Base-by-base conservation (phyloP, 805 yeast genomes). In the Saccharomycopsis malanga region DNA sequence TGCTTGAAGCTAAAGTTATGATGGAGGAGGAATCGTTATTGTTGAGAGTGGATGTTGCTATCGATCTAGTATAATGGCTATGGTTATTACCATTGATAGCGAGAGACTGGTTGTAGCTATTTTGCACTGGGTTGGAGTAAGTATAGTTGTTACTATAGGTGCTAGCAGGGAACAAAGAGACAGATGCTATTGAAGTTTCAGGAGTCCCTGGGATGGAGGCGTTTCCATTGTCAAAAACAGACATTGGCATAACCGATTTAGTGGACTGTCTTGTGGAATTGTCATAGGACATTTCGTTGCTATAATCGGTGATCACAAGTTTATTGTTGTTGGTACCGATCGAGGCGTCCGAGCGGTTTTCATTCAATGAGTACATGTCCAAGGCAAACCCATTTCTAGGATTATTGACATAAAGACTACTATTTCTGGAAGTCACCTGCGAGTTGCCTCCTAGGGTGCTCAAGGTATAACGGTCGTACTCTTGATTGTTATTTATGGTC, bases 11-110 rank as follows among this genome's bases (percentile, higher is more conserved):
- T 23, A 52, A 34, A 2, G 55, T 52, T 7, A 52, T 46, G 6
- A 52, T 44, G 2, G 51, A 46, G 9, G 55, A 39, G 4, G 51
- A 46, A 23, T 52, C 55, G 36, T 44, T 48, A 17, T 49, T 45
- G 34, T 48, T 52, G 18, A 42, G 22, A 10, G 45, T 38, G 2
- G 49, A 44, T 14, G 36, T 34, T 7, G 54, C 49, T 14, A 48
- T 36, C 10, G 47, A 45, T 29, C 52, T 23, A 9, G 51, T 35
- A 43, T 43, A 43, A 18, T 44, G 22, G 24, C 15, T 6, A n/a
- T 32, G 12, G 5, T 24, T 24, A 12, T 38, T 34, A 15, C 17
- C 6, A 18, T 22, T 39, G 4, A 22, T 21, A 21, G 34, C 24
- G n/a, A 27, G 12, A 24, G 37, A 20, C 6, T 25, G 34, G 17